Conservation (phyloP, 1,284 basidiomycete genomes). For the Sanghuangporus sanghuang region DNA sequence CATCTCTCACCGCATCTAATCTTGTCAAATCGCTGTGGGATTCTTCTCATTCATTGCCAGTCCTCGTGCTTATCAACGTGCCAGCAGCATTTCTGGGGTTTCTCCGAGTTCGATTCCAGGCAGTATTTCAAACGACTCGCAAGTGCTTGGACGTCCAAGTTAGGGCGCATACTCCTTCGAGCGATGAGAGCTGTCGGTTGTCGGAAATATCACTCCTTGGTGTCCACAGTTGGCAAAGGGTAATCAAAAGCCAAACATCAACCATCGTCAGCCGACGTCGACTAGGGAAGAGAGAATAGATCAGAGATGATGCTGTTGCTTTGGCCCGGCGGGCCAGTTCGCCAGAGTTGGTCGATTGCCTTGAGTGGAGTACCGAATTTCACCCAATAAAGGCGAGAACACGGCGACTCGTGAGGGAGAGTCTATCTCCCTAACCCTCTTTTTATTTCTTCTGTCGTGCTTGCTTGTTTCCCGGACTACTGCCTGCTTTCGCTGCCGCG, state of each 20-base stretch:
- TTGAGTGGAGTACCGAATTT: not conserved
- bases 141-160: not conserved
- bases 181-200: not conserved
- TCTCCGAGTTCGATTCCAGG: not conserved
- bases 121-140: no score
- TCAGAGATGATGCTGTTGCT: not conserved
- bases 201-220: not conserved
- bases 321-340: not conserved
- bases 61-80: conserved; percentile 15
- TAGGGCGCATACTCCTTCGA: not conserved
- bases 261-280: not conserved
- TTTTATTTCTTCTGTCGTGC: not conserved
- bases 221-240: not conserved
- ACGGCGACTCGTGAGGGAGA: not conserved
- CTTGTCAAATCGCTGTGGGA: conserved; percentile 1
- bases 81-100: not conserved
- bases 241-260: not conserved
- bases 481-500: not conserved
- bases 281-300: not conserved
- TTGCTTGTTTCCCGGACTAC: not conserved
- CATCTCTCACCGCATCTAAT: conserved; percentile 1
- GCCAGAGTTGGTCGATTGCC: not conserved
- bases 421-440: not conserved
- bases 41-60: not conserved
- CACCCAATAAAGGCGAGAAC: not conserved